Evolutionary conservation across 495 filamentous ascomycete species (phyloP).

Genomic region (Antarctomyces pellizariae): DNA sequence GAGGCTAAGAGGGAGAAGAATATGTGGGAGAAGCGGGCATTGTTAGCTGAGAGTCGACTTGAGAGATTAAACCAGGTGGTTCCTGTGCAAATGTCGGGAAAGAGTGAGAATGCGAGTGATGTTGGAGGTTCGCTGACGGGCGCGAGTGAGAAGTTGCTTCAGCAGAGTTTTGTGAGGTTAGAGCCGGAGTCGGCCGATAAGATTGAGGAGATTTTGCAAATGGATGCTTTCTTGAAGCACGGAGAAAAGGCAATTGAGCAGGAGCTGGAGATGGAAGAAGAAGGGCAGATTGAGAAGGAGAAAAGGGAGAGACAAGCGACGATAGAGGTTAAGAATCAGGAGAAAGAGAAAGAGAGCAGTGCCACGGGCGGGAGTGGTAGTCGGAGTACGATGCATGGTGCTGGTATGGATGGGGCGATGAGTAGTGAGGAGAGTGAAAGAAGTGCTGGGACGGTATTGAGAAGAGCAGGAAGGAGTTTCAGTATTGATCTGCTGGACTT

Average conservation of each 20-base stretch:
- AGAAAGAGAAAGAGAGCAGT: not conserved
- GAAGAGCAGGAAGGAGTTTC: too few relatives aligned
- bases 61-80: constrained; percentile 15
- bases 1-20: constrained; percentile 19
- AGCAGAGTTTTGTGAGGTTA: constrained; percentile 2
- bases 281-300: too few relatives aligned
- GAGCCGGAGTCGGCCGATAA: not conserved
- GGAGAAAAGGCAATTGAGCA: constrained; percentile 5
- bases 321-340: too few relatives aligned
- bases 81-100: too few relatives aligned
- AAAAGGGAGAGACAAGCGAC: too few relatives aligned
- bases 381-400: too few relatives aligned
- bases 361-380: constrained; percentile 4
- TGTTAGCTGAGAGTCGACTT: constrained; percentile 24
- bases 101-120: constrained; percentile 11
- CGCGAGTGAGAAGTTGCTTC: not conserved
- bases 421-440: too few relatives aligned
- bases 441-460: too few relatives aligned
- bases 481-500: too few relatives aligned
- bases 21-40: constrained; percentile 25
- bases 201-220: not conserved
- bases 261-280: constrained; percentile 5
- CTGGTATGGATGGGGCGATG: too few relatives aligned
- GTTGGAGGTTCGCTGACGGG: constrained; percentile 3
- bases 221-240: constrained; percentile 4